A percentile compares a stretch with the other conserved stretches of the same genome.
Evolutionary conservation across 306 rosid species (phyloP).

Genomic region (Neltuma alba): DNA sequence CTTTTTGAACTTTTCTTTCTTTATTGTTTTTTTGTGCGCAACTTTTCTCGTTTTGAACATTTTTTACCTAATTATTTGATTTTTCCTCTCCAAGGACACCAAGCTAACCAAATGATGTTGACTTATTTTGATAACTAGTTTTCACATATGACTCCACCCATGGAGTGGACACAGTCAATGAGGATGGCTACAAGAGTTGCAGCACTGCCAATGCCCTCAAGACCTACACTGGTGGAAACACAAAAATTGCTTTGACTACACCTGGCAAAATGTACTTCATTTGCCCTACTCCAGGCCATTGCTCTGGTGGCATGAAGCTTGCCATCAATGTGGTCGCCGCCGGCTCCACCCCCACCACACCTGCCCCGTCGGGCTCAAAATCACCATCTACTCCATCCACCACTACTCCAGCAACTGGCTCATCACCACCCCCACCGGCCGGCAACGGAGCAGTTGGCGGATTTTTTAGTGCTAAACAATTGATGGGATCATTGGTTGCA

Average conservation of each 20-base stretch:
- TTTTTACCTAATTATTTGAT: too few species aligned
- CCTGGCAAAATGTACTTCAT: constrained; percentile 53
- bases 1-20: too few species aligned
- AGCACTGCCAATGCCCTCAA: constrained; percentile 37
- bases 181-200: constrained; percentile 45
- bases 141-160: constrained; percentile 55
- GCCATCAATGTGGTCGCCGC: constrained; percentile 30
- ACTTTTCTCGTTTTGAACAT: background rate
- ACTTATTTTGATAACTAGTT: constrained; percentile 42
- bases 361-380: background rate
- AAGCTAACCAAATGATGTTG: constrained; percentile 14
- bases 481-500: background rate
- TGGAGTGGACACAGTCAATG: constrained; percentile 44
- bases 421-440: background rate
- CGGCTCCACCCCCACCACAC: background rate
- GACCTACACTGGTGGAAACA: constrained; percentile 32
- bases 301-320: constrained; percentile 87
- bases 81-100: background rate
- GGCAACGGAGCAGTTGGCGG: background rate
- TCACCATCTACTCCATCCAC: background rate
- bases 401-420: background rate
- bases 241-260: constrained; percentile 36
- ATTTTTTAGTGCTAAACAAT: background rate
- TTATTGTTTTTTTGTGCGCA: too few species aligned
- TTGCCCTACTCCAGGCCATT: constrained; percentile 59